Conservation (phyloP, 1,284 basidiomycete genomes). For the Austroboletus novae-zelandiae region DNA sequence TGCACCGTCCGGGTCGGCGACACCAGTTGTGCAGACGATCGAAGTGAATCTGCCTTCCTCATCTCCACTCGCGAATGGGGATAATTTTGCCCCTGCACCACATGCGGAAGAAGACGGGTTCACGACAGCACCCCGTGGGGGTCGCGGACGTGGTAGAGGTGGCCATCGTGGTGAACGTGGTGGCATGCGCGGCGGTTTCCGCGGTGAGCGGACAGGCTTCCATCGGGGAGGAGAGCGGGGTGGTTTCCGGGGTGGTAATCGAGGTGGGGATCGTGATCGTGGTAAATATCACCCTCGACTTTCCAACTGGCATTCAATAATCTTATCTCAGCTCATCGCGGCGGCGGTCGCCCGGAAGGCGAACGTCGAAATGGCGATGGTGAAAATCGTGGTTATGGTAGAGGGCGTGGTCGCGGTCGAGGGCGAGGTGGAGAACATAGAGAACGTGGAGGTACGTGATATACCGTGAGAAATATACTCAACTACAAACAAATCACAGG, state of each 20-base stretch:
- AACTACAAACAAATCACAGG: conserved; percentile 11
- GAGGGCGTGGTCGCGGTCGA: conserved; percentile 45
- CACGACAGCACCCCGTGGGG: conserved; percentile 41
- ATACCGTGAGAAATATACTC: background rate
- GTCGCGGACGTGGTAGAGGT: conserved; percentile 44
- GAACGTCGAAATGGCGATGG: conserved; percentile 40
- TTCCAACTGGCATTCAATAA: conserved; percentile 1
- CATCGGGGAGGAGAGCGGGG: conserved; percentile 41
- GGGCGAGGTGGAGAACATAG: conserved; percentile 35
- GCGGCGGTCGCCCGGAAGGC: conserved; percentile 28
- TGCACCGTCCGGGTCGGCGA: conserved; percentile 48
- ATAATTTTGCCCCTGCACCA: conserved; percentile 23
- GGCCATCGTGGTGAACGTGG: conserved; percentile 37
- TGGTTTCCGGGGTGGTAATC: conserved; percentile 36
- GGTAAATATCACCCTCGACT: conserved; percentile 24
- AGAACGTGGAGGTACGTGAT: conserved; percentile 24
- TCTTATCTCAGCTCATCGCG: conserved; percentile 33
- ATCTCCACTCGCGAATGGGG: conserved; percentile 29
- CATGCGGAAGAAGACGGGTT: conserved; percentile 63
- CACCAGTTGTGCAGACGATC: conserved; percentile 45
- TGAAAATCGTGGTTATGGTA: conserved; percentile 41
- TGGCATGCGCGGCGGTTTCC: conserved; percentile 36
- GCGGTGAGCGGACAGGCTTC: conserved; percentile 35
- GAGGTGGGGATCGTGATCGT: conserved; percentile 38
- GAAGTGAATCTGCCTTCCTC: conserved; percentile 36